These are phyloP conservation scores for Entoloma clypeatum DNA, from an alignment of 1,284 basidiomycete species.

Conservation along the genomic window DNA sequence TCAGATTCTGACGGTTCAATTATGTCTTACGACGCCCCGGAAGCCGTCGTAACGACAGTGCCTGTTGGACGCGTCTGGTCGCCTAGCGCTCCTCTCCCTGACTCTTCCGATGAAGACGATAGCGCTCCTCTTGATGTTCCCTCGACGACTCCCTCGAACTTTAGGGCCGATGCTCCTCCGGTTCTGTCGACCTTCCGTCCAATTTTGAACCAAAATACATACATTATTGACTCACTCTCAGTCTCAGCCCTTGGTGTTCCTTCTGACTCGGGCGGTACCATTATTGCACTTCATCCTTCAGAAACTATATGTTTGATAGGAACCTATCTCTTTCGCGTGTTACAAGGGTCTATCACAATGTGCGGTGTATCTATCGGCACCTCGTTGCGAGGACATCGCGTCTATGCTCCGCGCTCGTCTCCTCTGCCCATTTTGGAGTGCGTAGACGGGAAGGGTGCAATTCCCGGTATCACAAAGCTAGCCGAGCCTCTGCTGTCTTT, in stretches of 20 bases:
- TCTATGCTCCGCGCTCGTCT: constrained; percentile 66
- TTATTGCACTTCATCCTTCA: constrained; percentile 40
- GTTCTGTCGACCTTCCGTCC: constrained; percentile 44
- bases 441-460: constrained; percentile 20
- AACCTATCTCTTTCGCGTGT: constrained; percentile 47
- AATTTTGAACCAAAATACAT: constrained; percentile 40
- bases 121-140: constrained; percentile 18
- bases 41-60: constrained; percentile 12
- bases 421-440: constrained; percentile 57
- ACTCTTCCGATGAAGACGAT: constrained; percentile 53
- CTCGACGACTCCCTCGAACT: constrained; percentile 7
- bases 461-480: constrained; percentile 18
- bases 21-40: constrained; percentile 8
- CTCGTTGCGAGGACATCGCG: constrained; percentile 37
- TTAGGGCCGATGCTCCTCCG: constrained; percentile 15
- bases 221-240: constrained; percentile 40
- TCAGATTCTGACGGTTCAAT: constrained; percentile 31
- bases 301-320: constrained; percentile 61
- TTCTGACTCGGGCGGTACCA: constrained; percentile 20
- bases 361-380: constrained; percentile 45
- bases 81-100: constrained; percentile 44
- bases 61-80: constrained; percentile 47
- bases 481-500: constrained; percentile 25
- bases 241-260: constrained; percentile 24
- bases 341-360: constrained; percentile 53